Conservation (phyloP, 106 monocot genomes). For the Agapanthus africanus region DNA sequence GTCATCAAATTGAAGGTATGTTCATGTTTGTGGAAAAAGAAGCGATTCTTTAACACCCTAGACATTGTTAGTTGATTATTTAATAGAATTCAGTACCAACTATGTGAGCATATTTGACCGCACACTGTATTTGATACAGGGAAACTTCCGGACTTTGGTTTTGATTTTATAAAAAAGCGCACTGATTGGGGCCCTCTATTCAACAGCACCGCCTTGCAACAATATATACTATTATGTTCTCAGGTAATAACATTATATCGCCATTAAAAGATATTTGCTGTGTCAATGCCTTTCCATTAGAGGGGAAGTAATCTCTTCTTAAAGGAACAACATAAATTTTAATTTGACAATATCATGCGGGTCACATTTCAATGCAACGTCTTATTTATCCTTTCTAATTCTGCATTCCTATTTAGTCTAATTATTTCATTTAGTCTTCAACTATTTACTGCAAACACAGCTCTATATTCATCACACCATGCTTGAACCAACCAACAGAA, state of each 20-base stretch:
- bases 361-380: neutral
- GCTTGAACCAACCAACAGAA: no score
- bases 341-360: neutral
- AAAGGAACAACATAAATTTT: neutral
- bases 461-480: no score
- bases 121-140: conserved; percentile 27
- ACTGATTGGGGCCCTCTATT: conserved; percentile 65
- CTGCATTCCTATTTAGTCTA: no score
- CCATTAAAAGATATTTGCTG: no score
- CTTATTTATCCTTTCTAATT: no score
- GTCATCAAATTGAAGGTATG: conserved; percentile 19
- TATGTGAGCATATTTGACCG: neutral
- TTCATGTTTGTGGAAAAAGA: neutral
- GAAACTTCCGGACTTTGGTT: conserved; percentile 44
- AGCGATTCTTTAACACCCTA: neutral
- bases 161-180: conserved; percentile 40
- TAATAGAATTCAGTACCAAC: neutral
- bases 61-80: neutral
- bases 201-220: conserved; percentile 79
- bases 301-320: neutral
- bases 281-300: neutral
- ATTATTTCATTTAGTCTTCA: no score
- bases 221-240: conserved; percentile 84
- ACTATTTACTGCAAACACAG: no score
- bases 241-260: conserved; percentile 53